Percentiles rank a stretch among this genome's conserved stretches.
These are phyloP conservation scores for Lentinula sp. DNA, from an alignment of 768 basidiomycete species.

Conservation along the genomic window DNA sequence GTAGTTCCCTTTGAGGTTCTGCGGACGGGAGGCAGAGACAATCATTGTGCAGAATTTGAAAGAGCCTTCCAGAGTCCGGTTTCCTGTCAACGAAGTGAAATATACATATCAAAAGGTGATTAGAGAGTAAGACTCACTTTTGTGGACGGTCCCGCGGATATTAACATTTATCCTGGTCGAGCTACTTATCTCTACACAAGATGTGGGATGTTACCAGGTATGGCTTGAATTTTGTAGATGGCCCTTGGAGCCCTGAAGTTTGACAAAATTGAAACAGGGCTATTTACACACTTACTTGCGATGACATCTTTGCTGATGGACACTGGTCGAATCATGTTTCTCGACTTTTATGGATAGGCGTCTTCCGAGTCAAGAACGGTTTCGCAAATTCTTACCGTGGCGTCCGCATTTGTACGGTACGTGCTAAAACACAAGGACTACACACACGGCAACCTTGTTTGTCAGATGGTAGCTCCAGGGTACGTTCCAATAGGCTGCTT, in stretches of 20 bases:
- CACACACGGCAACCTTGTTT: neutral
- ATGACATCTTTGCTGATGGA: neutral
- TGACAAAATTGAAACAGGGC: no score
- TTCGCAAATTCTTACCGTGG: no score
- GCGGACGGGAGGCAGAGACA: neutral
- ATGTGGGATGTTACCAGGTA: neutral
- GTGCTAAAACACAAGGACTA: no score
- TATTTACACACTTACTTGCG: neutral
- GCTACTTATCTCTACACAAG: no score
- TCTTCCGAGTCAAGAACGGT: neutral
- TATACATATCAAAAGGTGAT: neutral
- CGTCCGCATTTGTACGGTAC: no score
- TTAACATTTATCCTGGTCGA: neutral
- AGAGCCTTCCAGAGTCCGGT: neutral
- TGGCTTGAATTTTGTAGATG: neutral
- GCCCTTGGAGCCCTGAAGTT: no score
- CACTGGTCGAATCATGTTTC: neutral
- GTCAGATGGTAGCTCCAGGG: neutral
- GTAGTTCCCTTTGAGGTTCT: neutral
- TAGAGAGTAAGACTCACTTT: neutral
- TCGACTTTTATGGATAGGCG: neutral
- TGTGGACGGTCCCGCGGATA: neutral
- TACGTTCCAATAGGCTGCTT: no score
- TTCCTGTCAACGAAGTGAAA: neutral
- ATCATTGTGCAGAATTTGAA: neutral